Evolutionary conservation across 805 yeast species (phyloP).

Genomic region (Schizosaccharomyces cryophilus): DNA sequence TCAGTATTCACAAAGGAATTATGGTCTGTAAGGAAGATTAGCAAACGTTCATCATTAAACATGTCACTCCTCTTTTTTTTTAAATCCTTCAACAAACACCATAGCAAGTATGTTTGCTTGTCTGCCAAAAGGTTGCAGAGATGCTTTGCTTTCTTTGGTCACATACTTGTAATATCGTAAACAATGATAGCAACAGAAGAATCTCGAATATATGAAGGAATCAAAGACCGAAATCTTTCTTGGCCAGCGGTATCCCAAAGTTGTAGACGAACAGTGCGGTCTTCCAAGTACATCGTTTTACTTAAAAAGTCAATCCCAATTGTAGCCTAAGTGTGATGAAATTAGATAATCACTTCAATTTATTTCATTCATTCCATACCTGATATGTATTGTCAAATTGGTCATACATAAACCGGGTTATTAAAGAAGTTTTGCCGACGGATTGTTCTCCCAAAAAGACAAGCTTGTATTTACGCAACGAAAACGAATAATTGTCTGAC

Average conservation of each 20-base stretch:
- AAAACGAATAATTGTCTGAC: not conserved
- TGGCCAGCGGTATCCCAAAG: conserved; percentile 94
- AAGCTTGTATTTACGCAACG: conserved; percentile 22
- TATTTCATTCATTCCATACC: conserved; percentile 6
- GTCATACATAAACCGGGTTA: conserved; percentile 95
- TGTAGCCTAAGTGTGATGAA: conserved; percentile 35
- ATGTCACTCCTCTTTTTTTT: no score
- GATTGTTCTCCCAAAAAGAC: conserved; percentile 91
- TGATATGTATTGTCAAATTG: conserved; percentile 89
- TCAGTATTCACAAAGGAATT: conserved; percentile 63
- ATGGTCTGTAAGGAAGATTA: conserved; percentile 10
- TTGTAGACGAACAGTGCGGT: conserved; percentile 80
- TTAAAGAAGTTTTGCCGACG: conserved; percentile 87
- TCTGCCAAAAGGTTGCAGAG: no score
- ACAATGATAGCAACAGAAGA: conserved; percentile 93
- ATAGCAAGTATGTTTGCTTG: no score
- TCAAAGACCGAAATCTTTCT: conserved; percentile 79
- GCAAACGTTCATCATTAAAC: not conserved
- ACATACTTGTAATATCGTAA: conserved; percentile 66
- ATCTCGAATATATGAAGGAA: conserved; percentile 88
- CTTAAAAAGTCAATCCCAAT: conserved; percentile 90
- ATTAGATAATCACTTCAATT: not conserved
- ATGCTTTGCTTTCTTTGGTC: no score
- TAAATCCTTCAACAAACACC: no score
- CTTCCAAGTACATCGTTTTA: conserved; percentile 85